Evolutionary conservation across 345 rosid species (phyloP).

Genomic region (Bretschneidera sinensis): DNA sequence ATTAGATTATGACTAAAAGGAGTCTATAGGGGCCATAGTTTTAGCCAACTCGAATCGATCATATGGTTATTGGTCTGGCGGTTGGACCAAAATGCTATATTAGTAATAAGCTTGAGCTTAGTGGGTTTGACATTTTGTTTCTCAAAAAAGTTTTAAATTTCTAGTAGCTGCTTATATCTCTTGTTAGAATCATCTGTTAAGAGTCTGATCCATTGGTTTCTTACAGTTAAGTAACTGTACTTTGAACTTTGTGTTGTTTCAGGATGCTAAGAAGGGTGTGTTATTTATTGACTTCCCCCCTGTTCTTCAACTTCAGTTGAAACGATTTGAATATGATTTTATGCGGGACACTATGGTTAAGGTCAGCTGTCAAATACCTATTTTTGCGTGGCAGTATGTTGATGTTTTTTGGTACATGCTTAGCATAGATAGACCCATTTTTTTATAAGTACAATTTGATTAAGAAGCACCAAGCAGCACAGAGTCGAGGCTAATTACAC

Average conservation of each 20-base stretch:
- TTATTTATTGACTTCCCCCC: constrained; percentile 92
- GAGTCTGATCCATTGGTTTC: neutral
- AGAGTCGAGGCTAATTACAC: too few relatives aligned
- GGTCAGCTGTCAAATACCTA: constrained; percentile 39
- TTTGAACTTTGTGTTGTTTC: constrained; percentile 22
- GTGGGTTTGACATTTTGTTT: constrained; percentile 6
- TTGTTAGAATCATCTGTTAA: neutral
- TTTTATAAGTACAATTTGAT: too few relatives aligned
- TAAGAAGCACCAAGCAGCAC: too few relatives aligned
- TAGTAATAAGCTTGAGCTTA: constrained; percentile 2
- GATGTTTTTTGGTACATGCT: neutral
- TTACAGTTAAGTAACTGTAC: constrained; percentile 1
- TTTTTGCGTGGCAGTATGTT: neutral
- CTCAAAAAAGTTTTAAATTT: neutral
- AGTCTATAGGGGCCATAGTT: neutral
- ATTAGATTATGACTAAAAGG: neutral
- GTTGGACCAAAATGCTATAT: neutral
- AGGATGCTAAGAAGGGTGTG: constrained; percentile 97
- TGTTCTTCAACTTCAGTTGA: constrained; percentile 94
- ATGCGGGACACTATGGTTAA: constrained; percentile 93
- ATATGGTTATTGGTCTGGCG: neutral
- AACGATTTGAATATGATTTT: constrained; percentile 93
- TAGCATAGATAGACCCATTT: too few relatives aligned
- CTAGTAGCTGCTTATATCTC: neutral
- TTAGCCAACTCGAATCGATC: too few relatives aligned